Conservation (phyloP, 1,284 basidiomycete species). For the Filobasidium uniguttulatum region DNA sequence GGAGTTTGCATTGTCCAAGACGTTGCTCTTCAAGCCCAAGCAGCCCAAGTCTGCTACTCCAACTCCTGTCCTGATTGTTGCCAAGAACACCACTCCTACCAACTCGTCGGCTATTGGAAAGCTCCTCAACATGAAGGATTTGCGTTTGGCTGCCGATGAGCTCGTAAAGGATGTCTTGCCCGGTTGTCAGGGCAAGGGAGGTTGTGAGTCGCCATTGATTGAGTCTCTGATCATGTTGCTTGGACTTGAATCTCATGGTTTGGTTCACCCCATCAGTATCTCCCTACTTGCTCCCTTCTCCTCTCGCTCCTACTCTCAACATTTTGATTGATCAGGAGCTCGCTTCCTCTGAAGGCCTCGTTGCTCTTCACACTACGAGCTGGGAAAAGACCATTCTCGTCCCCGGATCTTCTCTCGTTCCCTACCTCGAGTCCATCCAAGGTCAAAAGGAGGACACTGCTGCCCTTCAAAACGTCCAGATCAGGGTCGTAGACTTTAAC, state of each 20-base stretch:
- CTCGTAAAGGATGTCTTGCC: slow-evolving; percentile 71
- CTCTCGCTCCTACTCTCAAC: slow-evolving; percentile 60
- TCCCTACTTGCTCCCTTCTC: slow-evolving; percentile 54
- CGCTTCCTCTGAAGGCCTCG: slow-evolving; percentile 43
- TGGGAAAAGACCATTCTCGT: slow-evolving; percentile 60
- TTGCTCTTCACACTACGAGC: slow-evolving; percentile 62
- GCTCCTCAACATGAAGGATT: slow-evolving; percentile 74
- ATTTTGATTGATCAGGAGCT: slow-evolving; percentile 67
- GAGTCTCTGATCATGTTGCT: not conserved
- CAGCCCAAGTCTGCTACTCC: slow-evolving; percentile 75
- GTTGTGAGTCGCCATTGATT: slow-evolving; percentile 48
- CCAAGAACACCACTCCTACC: slow-evolving; percentile 68
- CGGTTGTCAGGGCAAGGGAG: slow-evolving; percentile 57
- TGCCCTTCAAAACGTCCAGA: slow-evolving; percentile 11
- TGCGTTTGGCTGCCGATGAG: slow-evolving; percentile 76
- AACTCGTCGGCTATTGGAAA: slow-evolving; percentile 58
- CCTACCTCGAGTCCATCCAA: slow-evolving; percentile 59
- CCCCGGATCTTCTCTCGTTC: slow-evolving; percentile 55
- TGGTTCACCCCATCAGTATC: slow-evolving; percentile 46
- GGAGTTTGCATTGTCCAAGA: slow-evolving; percentile 28
- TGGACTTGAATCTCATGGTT: slow-evolving; percentile 4
- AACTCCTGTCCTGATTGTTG: slow-evolving; percentile 74
- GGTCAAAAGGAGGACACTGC: slow-evolving; percentile 46
- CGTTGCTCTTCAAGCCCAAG: slow-evolving; percentile 39
- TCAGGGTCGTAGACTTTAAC: slow-evolving; percentile 52